Percentiles rank a stretch among this genome's conserved stretches.
These are phyloP conservation scores for Corynespora cassiicola DNA, from an alignment of 2,329 filamentous ascomycete species.

Conservation along the genomic window DNA sequence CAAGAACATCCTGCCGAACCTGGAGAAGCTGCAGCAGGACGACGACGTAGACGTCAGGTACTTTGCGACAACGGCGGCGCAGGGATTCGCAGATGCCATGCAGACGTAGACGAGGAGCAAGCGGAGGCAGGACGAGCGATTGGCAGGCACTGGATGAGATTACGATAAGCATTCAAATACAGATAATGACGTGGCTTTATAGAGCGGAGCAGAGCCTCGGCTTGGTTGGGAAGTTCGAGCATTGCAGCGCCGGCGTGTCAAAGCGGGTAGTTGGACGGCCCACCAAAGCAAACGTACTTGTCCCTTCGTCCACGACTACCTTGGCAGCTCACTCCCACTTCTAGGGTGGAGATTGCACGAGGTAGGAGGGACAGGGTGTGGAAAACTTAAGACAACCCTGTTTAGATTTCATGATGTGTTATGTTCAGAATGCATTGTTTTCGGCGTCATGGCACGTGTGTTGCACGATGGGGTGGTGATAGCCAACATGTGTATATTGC, in stretches of 20 bases:
- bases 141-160: slow-evolving; percentile 25
- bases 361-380: slow-evolving; percentile 9
- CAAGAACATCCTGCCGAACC: slow-evolving; percentile 83
- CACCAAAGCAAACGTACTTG: slow-evolving; percentile 25
- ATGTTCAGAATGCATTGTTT: slow-evolving; percentile 25
- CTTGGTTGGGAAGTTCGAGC: slow-evolving; percentile 22
- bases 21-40: slow-evolving; percentile 96
- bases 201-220: slow-evolving; percentile 20
- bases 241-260: slow-evolving; percentile 25
- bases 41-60: slow-evolving; percentile 98
- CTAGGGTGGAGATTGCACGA: slow-evolving; percentile 11
- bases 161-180: slow-evolving; percentile 39
- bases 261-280: slow-evolving; percentile 27
- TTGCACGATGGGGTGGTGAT: too few relatives aligned
- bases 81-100: slow-evolving; percentile 51
- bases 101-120: slow-evolving; percentile 37
- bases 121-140: slow-evolving; percentile 11
- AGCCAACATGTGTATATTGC: not conserved
- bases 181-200: slow-evolving; percentile 35
- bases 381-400: slow-evolving; percentile 32
- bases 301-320: slow-evolving; percentile 1
- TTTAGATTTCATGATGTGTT: slow-evolving; percentile 31
- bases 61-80: slow-evolving; percentile 90
- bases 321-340: slow-evolving; percentile 1
- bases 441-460: too few relatives aligned